Evolutionary conservation across 1,284 basidiomycete genomes (phyloP), one percentile per base, ranked within the genome.

Genomic region (Amylostereum areolatum): DNA sequence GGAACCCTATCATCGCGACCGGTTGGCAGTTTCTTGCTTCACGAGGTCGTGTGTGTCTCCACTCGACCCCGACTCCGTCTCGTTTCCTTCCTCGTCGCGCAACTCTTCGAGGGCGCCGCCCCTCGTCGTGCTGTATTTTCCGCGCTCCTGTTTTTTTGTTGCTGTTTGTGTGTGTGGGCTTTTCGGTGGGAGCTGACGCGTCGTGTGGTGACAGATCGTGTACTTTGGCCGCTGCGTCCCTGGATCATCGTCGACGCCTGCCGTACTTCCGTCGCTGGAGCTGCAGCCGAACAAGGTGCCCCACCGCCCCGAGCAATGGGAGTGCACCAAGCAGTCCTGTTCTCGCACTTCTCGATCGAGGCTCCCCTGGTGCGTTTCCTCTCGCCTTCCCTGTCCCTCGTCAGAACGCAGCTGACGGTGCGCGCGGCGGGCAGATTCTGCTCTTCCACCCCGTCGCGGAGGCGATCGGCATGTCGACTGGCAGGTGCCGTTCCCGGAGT

Each of bases 151-250:
- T 61, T 36, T 24, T 47, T 10, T 3, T 50, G 34, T 45, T 42
- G 52, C 32, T 43, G 24, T 31, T 32, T 33, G 33, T 42, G 12
- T 24, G 5, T 24, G 25, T 24, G 7, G 12, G n/a, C 18, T n/a
- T 8, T 29, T 25, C 9, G 25, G 43, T 31, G 40, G 2, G 24
- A 28, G 28, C 9, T 46, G 30, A 48, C 33, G 25, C 43, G 35
- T 35, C 2, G 9, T n/a, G 34, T 47, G 49, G 41, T 11, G 40
- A 4, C 46, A 96, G 92, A 66, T 95, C 60, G 91, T 98, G 40
- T 99, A 99, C 77, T 99, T 99, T 67, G 96, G 96, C 29, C 90
- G 96, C 34, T 87, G 86, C 56, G 71, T 99, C 27, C 97, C 96
- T 97, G 93, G 92, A 88, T 98, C 62, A 89, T 97, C 68, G 88